Evolutionary conservation across 441 rosid species (phyloP), one percentile per base, ranked within the genome.

Genomic region (Bruguiera hainesii): DNA sequence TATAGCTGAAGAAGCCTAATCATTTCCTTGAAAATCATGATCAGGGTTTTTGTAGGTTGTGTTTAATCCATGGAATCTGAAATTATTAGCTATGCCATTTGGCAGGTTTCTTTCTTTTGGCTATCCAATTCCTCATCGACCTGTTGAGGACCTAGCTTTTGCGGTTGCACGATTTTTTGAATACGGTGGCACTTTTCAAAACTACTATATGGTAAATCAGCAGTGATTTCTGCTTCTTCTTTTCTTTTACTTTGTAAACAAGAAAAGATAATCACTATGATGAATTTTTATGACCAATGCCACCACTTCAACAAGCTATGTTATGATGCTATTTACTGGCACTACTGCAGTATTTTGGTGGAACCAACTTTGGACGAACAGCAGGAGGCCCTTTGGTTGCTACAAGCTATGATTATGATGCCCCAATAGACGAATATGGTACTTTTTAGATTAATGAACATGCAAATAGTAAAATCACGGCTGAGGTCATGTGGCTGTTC

Each of bases 361-460:
- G 90, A 66, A 85, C 89, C 76, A 88, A 85, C 82, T 85, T 88
- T 50, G 90, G 90, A 48, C 75, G 90, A 75, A 88, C 85, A 0
- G 89, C 85, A 4, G 93, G 93, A 51, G 93, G 93, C 37, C 90
- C 89, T 70, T 42, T 88, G 65, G 52, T 82, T 61, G 88, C 93
- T 46, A 82, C 93, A 26, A 88, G 90, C 77, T 88, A 88, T 52
- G 93, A 85, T 71, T 88, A 88, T 60, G 90, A 88, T 61, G 90
- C 93, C 62, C 93, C 93, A 18, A 62, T 85, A 48, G 90, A 88
- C 70, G 93, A 88, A 78, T 88, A 85, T 46, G 93, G 90, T 85
- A 80, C 68, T 20, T 7, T 76, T 73, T 35, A 2, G 39, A 35
- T 7, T 35, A 35, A 7, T 10, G 13, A 2, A 11, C 10, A 37